These are phyloP conservation scores for Metschnikowia lachancei DNA, from an alignment of 805 yeast species.

Conservation along the genomic window DNA sequence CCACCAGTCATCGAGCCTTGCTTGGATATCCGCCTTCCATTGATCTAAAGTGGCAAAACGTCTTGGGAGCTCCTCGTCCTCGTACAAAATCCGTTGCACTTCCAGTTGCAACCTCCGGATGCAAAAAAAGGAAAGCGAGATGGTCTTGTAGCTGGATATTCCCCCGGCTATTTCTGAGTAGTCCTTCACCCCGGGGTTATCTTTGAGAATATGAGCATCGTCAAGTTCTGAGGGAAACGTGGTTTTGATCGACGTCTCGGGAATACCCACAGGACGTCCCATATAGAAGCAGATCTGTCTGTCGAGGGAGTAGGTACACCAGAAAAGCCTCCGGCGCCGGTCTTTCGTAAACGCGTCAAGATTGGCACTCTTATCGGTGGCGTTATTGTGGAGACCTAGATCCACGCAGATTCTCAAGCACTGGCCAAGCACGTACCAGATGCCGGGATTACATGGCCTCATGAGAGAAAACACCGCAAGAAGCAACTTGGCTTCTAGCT, in stretches of 20 bases:
- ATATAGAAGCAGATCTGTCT: conserved; percentile 82
- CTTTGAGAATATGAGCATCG: conserved; percentile 56
- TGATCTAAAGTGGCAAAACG: conserved; percentile 48
- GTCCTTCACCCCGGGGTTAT: conserved; percentile 32
- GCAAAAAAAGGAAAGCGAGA: conserved; percentile 64
- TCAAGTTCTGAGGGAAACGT: conserved; percentile 72
- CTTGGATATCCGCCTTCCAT: conserved; percentile 60
- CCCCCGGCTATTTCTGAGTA: conserved; percentile 25
- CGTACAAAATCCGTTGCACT: conserved; percentile 69
- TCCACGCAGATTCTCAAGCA: conserved; percentile 80
- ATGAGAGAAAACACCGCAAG: conserved; percentile 71
- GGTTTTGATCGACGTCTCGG: conserved; percentile 73
- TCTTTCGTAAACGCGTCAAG: conserved; percentile 61
- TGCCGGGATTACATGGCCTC: conserved; percentile 89
- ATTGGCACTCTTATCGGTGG: conserved; percentile 24
- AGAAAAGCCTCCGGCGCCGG: conserved; percentile 57
- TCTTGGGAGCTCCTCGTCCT: conserved; percentile 68
- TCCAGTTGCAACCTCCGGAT: conserved; percentile 76
- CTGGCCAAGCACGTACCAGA: conserved; percentile 87
- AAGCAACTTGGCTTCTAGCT: conserved; percentile 68
- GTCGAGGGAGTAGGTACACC: conserved; percentile 88
- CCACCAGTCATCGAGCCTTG: conserved; percentile 63
- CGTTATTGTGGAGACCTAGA: conserved; percentile 77
- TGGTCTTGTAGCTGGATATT: conserved; percentile 62
- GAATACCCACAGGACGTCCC: conserved; percentile 86